These are phyloP conservation scores for Xerophyta viscosa DNA, from an alignment of 106 monocot genomes.

Conservation along the genomic window DNA sequence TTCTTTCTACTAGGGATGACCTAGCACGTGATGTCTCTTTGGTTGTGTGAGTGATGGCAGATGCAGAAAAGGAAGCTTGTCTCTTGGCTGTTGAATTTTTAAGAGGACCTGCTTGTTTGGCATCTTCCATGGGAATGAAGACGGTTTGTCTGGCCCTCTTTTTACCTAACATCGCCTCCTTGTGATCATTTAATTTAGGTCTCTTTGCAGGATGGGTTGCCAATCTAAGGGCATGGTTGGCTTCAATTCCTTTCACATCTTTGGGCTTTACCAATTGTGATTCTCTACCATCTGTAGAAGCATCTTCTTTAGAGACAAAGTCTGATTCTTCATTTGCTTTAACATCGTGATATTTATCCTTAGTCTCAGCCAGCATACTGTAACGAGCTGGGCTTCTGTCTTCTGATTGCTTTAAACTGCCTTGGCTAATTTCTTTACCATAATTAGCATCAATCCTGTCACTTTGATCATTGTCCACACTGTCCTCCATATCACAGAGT, in stretches of 20 bases:
- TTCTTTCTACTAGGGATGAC: constrained; percentile 9
- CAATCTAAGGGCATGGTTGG: constrained; percentile 62
- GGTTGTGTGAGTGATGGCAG: constrained; percentile 39
- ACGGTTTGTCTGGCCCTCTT: constrained; percentile 75
- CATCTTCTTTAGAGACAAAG: constrained; percentile 29
- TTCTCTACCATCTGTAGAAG: constrained; percentile 27
- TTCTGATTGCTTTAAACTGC: no score
- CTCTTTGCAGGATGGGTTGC: constrained; percentile 60
- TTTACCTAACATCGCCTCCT: constrained; percentile 87
- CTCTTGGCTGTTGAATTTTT: constrained; percentile 73
- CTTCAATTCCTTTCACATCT: constrained; percentile 73
- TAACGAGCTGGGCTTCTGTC: no score
- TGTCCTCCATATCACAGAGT: constrained; percentile 71
- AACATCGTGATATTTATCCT: constrained; percentile 9
- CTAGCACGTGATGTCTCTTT: constrained; percentile 51
- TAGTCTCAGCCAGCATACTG: constrained; percentile 20
- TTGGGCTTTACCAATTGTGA: constrained; percentile 31
- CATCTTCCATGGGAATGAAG: constrained; percentile 83
- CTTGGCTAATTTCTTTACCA: constrained; percentile 19
- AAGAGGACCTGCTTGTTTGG: constrained; percentile 64
- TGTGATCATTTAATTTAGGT: constrained; percentile 78
- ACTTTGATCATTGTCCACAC: constrained; percentile 23
- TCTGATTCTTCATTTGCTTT: constrained; percentile 31
- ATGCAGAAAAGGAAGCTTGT: constrained; percentile 58
- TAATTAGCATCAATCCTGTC: constrained; percentile 9